phyloP scores from a whole-genome alignment of 768 basidiomycete species.

The Scleroderma bovista region DNA sequence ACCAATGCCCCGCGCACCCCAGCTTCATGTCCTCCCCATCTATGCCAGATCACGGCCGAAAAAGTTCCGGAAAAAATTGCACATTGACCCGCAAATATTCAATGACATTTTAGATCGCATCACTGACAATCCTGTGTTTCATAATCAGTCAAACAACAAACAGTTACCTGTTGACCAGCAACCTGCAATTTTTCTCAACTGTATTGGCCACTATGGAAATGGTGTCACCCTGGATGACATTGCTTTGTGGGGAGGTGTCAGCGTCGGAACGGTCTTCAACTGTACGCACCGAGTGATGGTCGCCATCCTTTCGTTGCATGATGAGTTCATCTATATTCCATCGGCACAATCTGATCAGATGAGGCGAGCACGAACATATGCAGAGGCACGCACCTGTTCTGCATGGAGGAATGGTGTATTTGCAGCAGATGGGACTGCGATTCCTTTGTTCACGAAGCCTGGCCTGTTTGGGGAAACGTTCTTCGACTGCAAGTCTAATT shows the following conservation, averaged over 20 bases:
- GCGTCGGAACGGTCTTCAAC: background rate
- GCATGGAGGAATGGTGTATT: conserved; percentile 1
- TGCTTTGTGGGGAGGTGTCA: background rate
- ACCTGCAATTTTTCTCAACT: background rate
- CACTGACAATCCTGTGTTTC: background rate
- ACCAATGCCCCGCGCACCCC: too few relatives aligned
- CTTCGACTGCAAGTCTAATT: conserved; percentile 1
- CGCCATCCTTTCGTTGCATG: background rate
- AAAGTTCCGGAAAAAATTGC: background rate
- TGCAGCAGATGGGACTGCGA: background rate
- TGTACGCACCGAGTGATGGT: background rate
- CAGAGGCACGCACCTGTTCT: background rate
- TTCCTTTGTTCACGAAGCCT: background rate
- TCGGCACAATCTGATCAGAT: background rate
- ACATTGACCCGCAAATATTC: background rate
- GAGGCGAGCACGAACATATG: background rate
- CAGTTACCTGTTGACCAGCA: background rate
- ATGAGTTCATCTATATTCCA: background rate
- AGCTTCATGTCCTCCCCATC: too few relatives aligned
- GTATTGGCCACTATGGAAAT: background rate
- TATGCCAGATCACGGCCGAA: background rate
- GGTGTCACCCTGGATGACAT: background rate
- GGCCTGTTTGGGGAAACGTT: background rate
- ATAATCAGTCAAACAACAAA: background rate
- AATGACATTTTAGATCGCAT: background rate